A percentile compares a stretch with the other conserved stretches of the same genome.
These are phyloP conservation scores for Mediolabrus comicus DNA, from an alignment of 108 stramenopile species.

Conservation along the genomic window DNA sequence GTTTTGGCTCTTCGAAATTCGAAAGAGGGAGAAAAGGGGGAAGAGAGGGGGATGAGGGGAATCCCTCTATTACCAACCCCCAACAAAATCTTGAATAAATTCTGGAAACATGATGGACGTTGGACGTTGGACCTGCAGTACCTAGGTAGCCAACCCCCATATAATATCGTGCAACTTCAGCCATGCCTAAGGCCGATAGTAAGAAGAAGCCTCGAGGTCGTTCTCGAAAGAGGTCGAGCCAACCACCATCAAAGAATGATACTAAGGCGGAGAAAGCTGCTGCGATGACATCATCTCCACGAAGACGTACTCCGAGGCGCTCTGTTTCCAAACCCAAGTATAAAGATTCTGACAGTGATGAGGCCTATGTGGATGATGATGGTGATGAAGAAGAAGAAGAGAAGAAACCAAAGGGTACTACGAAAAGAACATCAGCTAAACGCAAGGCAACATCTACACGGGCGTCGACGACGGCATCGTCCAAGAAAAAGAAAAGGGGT, in stretches of 20 bases:
- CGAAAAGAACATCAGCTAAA: constrained; percentile 8
- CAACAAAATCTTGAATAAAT: no score
- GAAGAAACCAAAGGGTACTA: neutral
- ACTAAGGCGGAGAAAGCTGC: neutral
- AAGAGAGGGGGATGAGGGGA: no score
- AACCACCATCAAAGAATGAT: neutral
- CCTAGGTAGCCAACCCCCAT: no score
- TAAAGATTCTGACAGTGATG: neutral
- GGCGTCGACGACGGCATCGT: neutral
- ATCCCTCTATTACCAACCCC: no score
- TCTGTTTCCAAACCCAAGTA: neutral
- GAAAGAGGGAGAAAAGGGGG: no score
- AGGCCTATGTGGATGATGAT: constrained; percentile 2
- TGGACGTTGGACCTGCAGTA: no score
- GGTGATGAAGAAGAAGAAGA: neutral
- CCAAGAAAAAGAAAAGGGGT: neutral
- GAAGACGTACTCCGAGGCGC: neutral
- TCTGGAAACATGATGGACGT: no score
- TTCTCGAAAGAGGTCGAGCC: neutral
- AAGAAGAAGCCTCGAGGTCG: neutral
- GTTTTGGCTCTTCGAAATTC: no score
- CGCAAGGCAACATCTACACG: neutral
- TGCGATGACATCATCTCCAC: neutral
- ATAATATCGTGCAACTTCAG: neutral
- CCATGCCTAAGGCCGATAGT: neutral